A percentile compares a stretch with the other conserved stretches of the same genome.
These are phyloP conservation scores for Alisma plantagoaquatica DNA, from an alignment of 106 monocot species.

Conservation along the genomic window DNA sequence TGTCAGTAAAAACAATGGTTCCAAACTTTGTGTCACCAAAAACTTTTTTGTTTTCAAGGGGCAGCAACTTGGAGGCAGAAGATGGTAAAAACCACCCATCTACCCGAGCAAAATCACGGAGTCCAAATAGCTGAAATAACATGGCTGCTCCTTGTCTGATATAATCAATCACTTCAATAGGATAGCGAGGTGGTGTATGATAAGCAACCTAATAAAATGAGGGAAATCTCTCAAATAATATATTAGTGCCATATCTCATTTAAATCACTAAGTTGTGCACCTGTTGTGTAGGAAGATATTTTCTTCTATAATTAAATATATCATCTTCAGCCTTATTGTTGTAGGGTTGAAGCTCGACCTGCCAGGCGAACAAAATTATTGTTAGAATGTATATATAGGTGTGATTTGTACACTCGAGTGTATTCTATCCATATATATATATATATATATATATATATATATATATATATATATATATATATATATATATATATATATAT, in stretches of 20 bases:
- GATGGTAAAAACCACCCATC: slow-evolving; percentile 92
- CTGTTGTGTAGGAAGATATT: slow-evolving; percentile 94
- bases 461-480: too few species aligned
- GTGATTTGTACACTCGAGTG: too few species aligned
- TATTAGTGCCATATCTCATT: neutral
- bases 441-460: too few species aligned
- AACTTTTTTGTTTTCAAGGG: slow-evolving; percentile 18
- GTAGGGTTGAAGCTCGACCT: slow-evolving; percentile 69
- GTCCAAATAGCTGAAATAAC: slow-evolving; percentile 43
- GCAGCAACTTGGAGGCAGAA: slow-evolving; percentile 17
- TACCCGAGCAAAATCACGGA: slow-evolving; percentile 83
- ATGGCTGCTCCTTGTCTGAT: slow-evolving; percentile 72
- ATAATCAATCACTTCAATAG: slow-evolving; percentile 48
- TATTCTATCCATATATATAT: too few species aligned
- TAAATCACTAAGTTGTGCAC: too few species aligned
- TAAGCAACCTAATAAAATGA: slow-evolving; percentile 54
- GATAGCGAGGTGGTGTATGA: slow-evolving; percentile 84
- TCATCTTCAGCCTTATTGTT: slow-evolving; percentile 36
- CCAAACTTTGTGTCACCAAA: slow-evolving; percentile 61
- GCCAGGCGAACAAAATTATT: too few species aligned
- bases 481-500: too few species aligned
- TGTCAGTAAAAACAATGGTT: slow-evolving; percentile 72
- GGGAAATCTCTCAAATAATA: neutral
- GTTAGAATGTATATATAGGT: too few species aligned
- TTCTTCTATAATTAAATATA: slow-evolving; percentile 78